A percentile compares a stretch with the other conserved stretches of the same genome.
These are phyloP conservation scores for Rhodofomes roseus DNA, from an alignment of 1,284 basidiomycete genomes.

Conservation along the genomic window DNA sequence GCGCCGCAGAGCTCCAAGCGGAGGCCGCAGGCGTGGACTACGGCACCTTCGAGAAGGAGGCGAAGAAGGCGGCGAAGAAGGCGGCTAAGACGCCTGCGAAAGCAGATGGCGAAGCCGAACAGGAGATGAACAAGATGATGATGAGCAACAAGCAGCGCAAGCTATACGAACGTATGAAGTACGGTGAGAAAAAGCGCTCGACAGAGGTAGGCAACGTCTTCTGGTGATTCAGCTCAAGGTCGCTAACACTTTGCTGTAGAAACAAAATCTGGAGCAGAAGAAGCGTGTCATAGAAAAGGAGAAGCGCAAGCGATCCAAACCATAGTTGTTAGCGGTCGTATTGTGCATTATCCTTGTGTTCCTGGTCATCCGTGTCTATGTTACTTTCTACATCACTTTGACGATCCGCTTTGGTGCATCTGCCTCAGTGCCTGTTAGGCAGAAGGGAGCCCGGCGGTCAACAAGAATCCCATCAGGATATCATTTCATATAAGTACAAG, in stretches of 20 bases:
- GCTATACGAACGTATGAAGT: slow-evolving; percentile 94
- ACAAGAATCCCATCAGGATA: background rate
- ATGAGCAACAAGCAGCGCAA: slow-evolving; percentile 97
- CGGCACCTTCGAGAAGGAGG: slow-evolving; percentile 78
- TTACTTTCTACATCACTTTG: background rate
- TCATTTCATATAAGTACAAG: background rate
- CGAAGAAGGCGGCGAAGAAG: slow-evolving; percentile 66
- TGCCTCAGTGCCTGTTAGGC: too few species aligned
- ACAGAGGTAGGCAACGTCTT: slow-evolving; percentile 63
- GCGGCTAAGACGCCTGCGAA: slow-evolving; percentile 31
- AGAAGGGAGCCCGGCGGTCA: too few species aligned
- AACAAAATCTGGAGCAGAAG: slow-evolving; percentile 59
- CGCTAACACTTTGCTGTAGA: slow-evolving; percentile 31
- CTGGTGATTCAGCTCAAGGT: background rate
- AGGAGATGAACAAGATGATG: slow-evolving; percentile 97
- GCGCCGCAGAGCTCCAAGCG: slow-evolving; percentile 91
- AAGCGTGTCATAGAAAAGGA: slow-evolving; percentile 57
- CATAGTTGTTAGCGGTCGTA: slow-evolving; percentile 1
- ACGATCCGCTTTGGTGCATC: background rate
- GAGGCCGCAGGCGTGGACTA: slow-evolving; percentile 88
- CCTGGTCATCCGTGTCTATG: background rate
- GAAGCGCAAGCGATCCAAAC: slow-evolving; percentile 36
- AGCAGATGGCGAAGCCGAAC: slow-evolving; percentile 50
- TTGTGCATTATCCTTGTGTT: background rate
- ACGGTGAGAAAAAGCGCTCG: slow-evolving; percentile 77